Evolutionary conservation across 2,329 filamentous ascomycete species (phyloP), one percentile per base, ranked within the genome.

Genomic region (Fonsecaea monophora): DNA sequence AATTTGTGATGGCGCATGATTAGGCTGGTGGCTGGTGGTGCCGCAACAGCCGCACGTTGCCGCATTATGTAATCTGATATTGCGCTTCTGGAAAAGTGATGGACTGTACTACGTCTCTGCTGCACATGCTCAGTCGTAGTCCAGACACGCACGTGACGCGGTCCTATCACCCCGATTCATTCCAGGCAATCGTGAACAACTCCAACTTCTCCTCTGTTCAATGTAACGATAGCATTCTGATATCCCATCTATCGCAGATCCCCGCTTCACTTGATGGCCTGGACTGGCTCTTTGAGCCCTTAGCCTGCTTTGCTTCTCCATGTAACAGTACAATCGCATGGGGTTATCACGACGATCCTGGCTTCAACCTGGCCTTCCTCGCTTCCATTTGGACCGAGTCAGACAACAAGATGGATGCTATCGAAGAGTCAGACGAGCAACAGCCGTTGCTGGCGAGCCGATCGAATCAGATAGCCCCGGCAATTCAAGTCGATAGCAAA

Each of bases 131-230:
- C 45, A 42, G 38, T 21, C 57, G 32, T 45, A 21, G n/a, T 38
- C 25, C 7, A 30, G 4, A 2, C 6, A 1, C 30, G 30, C 30
- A 32, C 30, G 30, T 32, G 30, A 32, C 6, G 4, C 4, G 30
- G 6, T 5, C 4, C 30, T 32, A 4, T 32, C 30, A 32, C 6
- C 10, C 6, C 7, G 8, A 12, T 13, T 21, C 34, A 15, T 35
- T 9, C 32, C 25, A 56, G 7, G n/a, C 18, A 15, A 12, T 9
- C 18, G 13, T 18, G 40, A 32, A 37, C 40, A 60, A 42, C 64
- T 65, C 61, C 64, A 63, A 63, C 50, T 64, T 66, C 67, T 66
- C 60, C 30, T 30, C 57, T 68, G 55, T 53, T 21, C 66, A 40
- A 69, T 67, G 64, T 62, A 66, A 69, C 67, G 60, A 48, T 65